Conservation (phyloP, 495 filamentous ascomycete genomes). For the Podospora sp. region DNA sequence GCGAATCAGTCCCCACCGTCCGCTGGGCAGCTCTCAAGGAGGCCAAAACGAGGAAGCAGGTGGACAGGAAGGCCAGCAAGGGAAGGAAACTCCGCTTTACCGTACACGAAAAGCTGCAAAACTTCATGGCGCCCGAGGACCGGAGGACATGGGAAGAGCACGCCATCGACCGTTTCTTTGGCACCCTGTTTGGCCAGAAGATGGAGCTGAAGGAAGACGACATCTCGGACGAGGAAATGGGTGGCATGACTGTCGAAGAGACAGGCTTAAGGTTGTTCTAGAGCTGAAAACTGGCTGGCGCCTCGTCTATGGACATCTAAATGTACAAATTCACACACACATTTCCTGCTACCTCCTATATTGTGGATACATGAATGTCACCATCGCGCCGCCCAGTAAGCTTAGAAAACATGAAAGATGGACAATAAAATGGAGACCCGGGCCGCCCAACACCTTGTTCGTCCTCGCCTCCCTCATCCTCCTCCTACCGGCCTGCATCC, state of each 20-base stretch:
- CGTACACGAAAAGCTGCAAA: slow-evolving; percentile 95
- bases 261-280: slow-evolving; percentile 77
- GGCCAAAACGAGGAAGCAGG: slow-evolving; percentile 75
- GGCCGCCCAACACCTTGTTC: slow-evolving; percentile 32
- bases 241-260: slow-evolving; percentile 61
- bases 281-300: slow-evolving; percentile 34
- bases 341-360: neutral
- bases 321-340: slow-evolving; percentile 1
- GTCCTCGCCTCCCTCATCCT: neutral
- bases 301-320: neutral
- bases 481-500: slow-evolving; percentile 18
- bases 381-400: slow-evolving; percentile 20
- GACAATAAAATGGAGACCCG: slow-evolving; percentile 33
- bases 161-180: slow-evolving; percentile 85
- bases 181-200: slow-evolving; percentile 81
- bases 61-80: slow-evolving; percentile 95
- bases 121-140: slow-evolving; percentile 96
- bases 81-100: slow-evolving; percentile 90
- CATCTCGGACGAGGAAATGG: slow-evolving; percentile 56
- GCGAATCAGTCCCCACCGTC: slow-evolving; percentile 47
- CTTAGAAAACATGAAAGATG: slow-evolving; percentile 31
- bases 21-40: slow-evolving; percentile 71
- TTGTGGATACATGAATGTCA: neutral
- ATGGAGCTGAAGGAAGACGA: slow-evolving; percentile 72
- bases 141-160: slow-evolving; percentile 72